Conservation (phyloP, 306 rosid genomes). For the Psophocarpus tetragonolobus region DNA sequence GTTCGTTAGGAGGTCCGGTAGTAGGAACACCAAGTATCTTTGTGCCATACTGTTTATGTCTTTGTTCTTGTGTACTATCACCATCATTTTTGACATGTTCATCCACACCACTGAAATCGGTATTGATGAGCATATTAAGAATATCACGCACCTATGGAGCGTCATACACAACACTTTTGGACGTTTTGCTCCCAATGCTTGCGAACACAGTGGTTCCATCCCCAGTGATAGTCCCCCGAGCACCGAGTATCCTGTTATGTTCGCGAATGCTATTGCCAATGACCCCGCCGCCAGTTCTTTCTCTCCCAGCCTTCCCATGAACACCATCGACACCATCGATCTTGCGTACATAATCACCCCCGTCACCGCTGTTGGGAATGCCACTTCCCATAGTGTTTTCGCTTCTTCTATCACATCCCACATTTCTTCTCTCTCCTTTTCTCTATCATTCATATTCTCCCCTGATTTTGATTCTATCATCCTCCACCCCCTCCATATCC, state of each 20-base stretch:
- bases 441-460: background rate
- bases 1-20: slow-evolving; percentile 84
- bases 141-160: slow-evolving; percentile 76
- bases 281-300: slow-evolving; percentile 75
- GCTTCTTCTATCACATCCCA: slow-evolving; percentile 42
- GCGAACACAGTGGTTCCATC: slow-evolving; percentile 93
- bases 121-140: slow-evolving; percentile 57
- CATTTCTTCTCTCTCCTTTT: background rate
- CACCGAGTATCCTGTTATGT: slow-evolving; percentile 86
- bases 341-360: slow-evolving; percentile 84
- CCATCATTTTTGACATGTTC: slow-evolving; percentile 57
- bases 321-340: slow-evolving; percentile 79
- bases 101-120: slow-evolving; percentile 84
- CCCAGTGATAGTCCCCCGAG: slow-evolving; percentile 82
- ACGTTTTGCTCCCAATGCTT: slow-evolving; percentile 88
- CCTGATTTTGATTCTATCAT: too few relatives aligned
- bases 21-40: slow-evolving; percentile 55
- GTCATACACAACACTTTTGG: slow-evolving; percentile 72
- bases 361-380: slow-evolving; percentile 67
- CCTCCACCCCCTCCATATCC: too few relatives aligned
- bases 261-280: slow-evolving; percentile 86
- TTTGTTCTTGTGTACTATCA: slow-evolving; percentile 48
- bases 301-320: slow-evolving; percentile 77
- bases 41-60: slow-evolving; percentile 56
- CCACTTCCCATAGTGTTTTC: slow-evolving; percentile 55